Percentiles rank a stretch among this genome's conserved stretches.
These are phyloP conservation scores for Teunomyces kruisii DNA, from an alignment of 805 yeast genomes.

Conservation along the genomic window DNA sequence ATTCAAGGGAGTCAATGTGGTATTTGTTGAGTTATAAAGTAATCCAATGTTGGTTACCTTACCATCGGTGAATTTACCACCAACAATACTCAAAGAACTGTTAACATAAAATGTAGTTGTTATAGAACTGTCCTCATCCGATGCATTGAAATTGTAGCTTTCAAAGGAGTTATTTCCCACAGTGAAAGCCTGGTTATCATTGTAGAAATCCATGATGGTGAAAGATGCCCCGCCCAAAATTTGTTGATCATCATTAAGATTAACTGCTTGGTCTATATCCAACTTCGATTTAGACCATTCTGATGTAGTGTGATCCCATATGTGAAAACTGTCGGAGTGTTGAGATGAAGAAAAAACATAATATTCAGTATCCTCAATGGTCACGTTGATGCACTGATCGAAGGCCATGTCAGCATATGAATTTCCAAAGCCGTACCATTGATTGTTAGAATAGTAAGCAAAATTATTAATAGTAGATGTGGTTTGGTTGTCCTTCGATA, in stretches of 20 bases:
- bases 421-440: constrained; percentile 47
- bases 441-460: constrained; percentile 32
- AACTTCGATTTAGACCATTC: constrained; percentile 37
- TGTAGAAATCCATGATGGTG: constrained; percentile 31
- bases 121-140: constrained; percentile 17
- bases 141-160: constrained; percentile 21
- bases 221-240: constrained; percentile 37
- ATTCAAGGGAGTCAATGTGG: constrained; percentile 18
- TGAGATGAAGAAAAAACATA: constrained; percentile 37
- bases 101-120: constrained; percentile 47
- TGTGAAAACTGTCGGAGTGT: constrained; percentile 19
- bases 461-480: constrained; percentile 25
- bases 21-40: constrained; percentile 17
- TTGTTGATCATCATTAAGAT: constrained; percentile 25
- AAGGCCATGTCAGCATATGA: constrained; percentile 17
- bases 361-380: constrained; percentile 40
- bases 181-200: constrained; percentile 25
- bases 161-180: constrained; percentile 19
- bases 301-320: constrained; percentile 43
- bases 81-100: constrained; percentile 51
- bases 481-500: constrained; percentile 28
- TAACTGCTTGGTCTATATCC: constrained; percentile 27
- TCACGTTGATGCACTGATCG: constrained; percentile 33
- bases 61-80: constrained; percentile 52
- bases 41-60: constrained; percentile 29